Base-by-base conservation (phyloP, 495 filamentous ascomycete species). In the Annulohypoxylon nitens region DNA sequence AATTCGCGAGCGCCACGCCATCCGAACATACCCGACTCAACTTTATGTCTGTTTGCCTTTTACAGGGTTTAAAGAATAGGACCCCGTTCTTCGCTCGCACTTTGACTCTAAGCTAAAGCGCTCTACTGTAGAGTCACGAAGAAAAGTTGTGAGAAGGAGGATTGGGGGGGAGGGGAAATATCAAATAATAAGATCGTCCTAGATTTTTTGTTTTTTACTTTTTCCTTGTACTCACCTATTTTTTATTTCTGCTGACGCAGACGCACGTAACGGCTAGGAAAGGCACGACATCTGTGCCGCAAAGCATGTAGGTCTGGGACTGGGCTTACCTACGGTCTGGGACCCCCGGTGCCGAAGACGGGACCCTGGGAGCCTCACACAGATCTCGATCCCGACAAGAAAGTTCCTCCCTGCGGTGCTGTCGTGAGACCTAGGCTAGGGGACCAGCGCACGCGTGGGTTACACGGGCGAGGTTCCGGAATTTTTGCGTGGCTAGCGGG, bases 331-430 rank as follows among this genome's bases (percentile, higher is more conserved):
- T 30, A 30, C 30, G 3, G 3, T 16, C 16, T 34, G 33, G 33
- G 6, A 14, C 53, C 30, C 30, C 30, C 53, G 53, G 53, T 37
- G 33, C 53, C 53, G 53, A 57, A 33, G 36, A 36, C 43, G 59
- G 63, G 18, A 41, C 55, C 55, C 20, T 26, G 61, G 34, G 53
- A 69, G 51, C 30, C 61, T 74, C 61, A 8, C 54, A 74, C 71
- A 74, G 71, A 74, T 74, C 71, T 74, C 71, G 71, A 74, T 74
- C 71, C 16, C 51, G 58, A 48, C 16, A 33, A 25, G 47, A 60
- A 43, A 3, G 37, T 51, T 58, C 58, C 58, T 43, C 36, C 33
- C 53, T 16, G 43, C 10, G 0, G 12, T 30, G 7, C 39, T 63
- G 63, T 50, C 59, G 70, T 67, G 64, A 51, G 60, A 67, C 58